Conservation (phyloP, 768 basidiomycete genomes). For the Rhodotorula diobovata region DNA sequence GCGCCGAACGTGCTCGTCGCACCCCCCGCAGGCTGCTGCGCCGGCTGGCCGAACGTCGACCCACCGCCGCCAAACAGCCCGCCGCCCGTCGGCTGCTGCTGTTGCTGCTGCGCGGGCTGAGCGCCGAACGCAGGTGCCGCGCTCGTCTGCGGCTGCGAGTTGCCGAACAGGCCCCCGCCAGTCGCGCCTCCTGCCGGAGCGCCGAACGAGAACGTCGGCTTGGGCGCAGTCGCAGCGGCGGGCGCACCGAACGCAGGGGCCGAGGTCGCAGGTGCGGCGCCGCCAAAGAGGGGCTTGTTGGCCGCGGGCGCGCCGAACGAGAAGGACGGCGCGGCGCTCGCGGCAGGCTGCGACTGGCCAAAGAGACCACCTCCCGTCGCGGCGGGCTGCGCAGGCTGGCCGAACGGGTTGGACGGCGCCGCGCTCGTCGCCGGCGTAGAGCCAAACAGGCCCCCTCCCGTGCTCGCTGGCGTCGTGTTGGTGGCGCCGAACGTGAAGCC, state of each 20-base stretch:
- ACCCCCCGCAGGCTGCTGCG: background rate
- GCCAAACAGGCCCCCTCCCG: slow-evolving; percentile 46
- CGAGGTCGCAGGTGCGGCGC: slow-evolving; percentile 11
- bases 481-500: slow-evolving; percentile 31
- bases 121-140: slow-evolving; percentile 18
- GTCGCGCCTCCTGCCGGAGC: slow-evolving; percentile 9
- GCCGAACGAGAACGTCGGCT: slow-evolving; percentile 27
- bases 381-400: slow-evolving; percentile 26
- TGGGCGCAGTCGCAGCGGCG: slow-evolving; percentile 11
- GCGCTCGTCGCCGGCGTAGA: slow-evolving; percentile 10
- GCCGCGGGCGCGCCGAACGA: slow-evolving; percentile 21
- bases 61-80: slow-evolving; percentile 45
- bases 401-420: slow-evolving; percentile 24
- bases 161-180: slow-evolving; percentile 26
- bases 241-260: slow-evolving; percentile 27
- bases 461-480: background rate
- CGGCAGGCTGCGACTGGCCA: slow-evolving; percentile 12
- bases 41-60: slow-evolving; percentile 26
- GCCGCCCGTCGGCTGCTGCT: slow-evolving; percentile 24
- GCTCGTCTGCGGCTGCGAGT: slow-evolving; percentile 1
- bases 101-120: slow-evolving; percentile 3
- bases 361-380: slow-evolving; percentile 24
- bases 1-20: slow-evolving; percentile 7
- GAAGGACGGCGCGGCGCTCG: slow-evolving; percentile 9
- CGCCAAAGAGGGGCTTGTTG: slow-evolving; percentile 38